Conservation (phyloP, 495 filamentous ascomycete species). For the Letharia columbiana region DNA sequence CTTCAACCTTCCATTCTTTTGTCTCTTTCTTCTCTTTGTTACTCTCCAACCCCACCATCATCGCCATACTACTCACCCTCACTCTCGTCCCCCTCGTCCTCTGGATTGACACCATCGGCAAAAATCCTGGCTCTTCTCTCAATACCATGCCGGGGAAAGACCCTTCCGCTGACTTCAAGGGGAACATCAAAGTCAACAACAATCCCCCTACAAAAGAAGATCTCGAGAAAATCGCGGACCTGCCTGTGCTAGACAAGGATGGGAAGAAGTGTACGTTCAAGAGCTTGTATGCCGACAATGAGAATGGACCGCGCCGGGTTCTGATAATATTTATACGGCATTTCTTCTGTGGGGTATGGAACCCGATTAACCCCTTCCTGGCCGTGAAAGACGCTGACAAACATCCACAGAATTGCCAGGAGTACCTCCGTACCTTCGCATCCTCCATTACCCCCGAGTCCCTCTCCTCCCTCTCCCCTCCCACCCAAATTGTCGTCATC, state of each 20-base stretch:
- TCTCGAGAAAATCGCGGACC: conserved; percentile 43
- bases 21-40: background rate
- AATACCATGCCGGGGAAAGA: conserved; percentile 1
- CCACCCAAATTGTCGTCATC: conserved; percentile 61
- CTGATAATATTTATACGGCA: conserved; percentile 78
- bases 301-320: conserved; percentile 39
- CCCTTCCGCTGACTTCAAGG: conserved; percentile 19
- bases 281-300: conserved; percentile 44
- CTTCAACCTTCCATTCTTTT: background rate
- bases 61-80: background rate
- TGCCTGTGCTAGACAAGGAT: conserved; percentile 55
- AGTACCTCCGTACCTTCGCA: conserved; percentile 61
- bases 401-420: conserved; percentile 54
- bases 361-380: background rate
- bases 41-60: background rate
- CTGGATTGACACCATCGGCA: background rate
- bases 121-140: background rate
- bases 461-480: conserved; percentile 36
- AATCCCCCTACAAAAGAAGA: conserved; percentile 42
- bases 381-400: background rate
- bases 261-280: conserved; percentile 58
- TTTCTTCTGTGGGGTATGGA: conserved; percentile 79
- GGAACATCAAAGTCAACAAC: conserved; percentile 30
- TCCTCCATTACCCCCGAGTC: conserved; percentile 48
- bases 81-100: background rate